These are phyloP conservation scores for Eucalyptus marginata DNA, from an alignment of 345 rosid genomes.

Conservation along the genomic window DNA sequence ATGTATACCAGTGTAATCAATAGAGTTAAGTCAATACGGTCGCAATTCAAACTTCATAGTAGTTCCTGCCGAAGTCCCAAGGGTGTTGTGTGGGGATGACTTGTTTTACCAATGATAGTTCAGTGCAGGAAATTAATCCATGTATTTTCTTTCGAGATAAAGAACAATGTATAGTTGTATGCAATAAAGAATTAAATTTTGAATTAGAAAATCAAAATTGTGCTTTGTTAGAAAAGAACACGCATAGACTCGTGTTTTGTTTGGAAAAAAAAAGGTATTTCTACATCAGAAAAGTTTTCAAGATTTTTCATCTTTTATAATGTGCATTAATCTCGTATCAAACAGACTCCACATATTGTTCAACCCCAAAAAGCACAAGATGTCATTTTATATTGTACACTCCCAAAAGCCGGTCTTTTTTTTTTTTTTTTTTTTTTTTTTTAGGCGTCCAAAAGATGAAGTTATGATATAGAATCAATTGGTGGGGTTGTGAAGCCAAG, in stretches of 20 bases:
- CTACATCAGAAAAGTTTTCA: neutral
- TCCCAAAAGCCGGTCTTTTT: neutral
- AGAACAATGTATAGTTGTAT: neutral
- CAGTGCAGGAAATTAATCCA: neutral
- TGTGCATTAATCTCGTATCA: neutral
- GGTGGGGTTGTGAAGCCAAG: neutral
- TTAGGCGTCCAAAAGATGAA: neutral
- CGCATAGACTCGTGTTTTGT: neutral
- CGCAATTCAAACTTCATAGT: neutral
- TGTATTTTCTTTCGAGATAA: fast-evolving
- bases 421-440: too few species aligned
- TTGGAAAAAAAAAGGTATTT: fast-evolving
- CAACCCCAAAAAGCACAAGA: neutral
- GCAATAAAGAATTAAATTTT: neutral
- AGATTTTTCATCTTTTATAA: neutral
- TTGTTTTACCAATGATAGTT: neutral
- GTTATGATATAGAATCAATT: neutral
- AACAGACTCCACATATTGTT: fast-evolving
- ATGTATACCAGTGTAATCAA: neutral
- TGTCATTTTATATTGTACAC: neutral
- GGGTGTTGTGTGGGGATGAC: neutral
- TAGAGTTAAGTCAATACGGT: fast-evolving
- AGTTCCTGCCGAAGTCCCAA: neutral
- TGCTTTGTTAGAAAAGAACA: neutral
- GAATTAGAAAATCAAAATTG: neutral